A percentile compares a stretch with the other conserved stretches of the same genome.
These are phyloP conservation scores for Xylaria acuta DNA, from an alignment of 495 filamentous ascomycete species.

Conservation along the genomic window DNA sequence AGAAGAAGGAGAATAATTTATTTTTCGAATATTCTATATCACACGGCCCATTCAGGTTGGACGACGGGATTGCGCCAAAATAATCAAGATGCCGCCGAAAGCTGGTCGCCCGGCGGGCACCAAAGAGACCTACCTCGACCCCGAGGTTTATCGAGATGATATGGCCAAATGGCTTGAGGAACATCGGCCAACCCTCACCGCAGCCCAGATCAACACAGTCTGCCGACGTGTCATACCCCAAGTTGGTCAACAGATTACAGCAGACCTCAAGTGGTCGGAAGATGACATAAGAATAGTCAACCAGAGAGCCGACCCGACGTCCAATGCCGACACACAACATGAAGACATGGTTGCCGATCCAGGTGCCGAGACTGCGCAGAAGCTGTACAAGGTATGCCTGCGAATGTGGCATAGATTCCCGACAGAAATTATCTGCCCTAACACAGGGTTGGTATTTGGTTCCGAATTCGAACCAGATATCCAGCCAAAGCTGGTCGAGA, in stretches of 20 bases:
- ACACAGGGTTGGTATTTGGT: not conserved
- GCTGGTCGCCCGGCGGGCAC: too few relatives aligned
- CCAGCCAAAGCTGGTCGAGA: conserved; percentile 3
- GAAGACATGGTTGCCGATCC: not conserved
- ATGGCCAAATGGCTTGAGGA: not conserved
- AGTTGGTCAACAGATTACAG: not conserved
- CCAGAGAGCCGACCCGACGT: not conserved
- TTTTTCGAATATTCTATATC: too few relatives aligned
- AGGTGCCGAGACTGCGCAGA: not conserved
- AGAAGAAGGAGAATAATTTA: too few relatives aligned
- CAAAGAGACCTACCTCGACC: too few relatives aligned
- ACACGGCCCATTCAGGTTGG: too few relatives aligned
- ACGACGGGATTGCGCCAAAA: too few relatives aligned
- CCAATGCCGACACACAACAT: not conserved
- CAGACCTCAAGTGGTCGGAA: not conserved
- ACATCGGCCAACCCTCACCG: not conserved
- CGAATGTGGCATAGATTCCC: not conserved
- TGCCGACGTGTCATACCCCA: not conserved
- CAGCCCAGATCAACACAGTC: not conserved
- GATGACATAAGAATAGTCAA: not conserved
- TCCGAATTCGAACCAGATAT: fast-evolving
- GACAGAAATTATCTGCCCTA: not conserved
- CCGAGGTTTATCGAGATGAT: too few relatives aligned
- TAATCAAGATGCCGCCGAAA: too few relatives aligned
- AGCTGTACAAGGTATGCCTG: not conserved